Evolutionary conservation across 352 stramenopile species (phyloP).

Genomic region (Phytophthora macrochlamydospora): DNA sequence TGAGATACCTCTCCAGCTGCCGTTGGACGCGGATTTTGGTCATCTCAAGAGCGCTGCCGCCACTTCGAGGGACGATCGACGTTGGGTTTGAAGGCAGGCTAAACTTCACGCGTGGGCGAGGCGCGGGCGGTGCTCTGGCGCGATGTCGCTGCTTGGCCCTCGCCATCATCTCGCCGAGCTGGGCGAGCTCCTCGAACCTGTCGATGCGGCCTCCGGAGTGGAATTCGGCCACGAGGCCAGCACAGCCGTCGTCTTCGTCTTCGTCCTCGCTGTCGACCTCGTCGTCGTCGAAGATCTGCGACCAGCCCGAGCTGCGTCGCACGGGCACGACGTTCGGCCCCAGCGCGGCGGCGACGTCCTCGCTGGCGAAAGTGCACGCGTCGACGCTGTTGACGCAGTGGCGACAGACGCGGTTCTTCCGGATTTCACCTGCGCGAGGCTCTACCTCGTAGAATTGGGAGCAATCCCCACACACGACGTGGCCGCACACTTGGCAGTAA

Average conservation of each 20-base stretch:
- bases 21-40: conserved; percentile 22
- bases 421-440: conserved; percentile 38
- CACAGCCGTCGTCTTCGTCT: neutral
- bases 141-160: conserved; percentile 4
- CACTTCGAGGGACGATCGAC: neutral
- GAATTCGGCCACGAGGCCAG: neutral
- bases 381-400: conserved; percentile 53
- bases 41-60: neutral
- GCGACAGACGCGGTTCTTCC: conserved; percentile 51
- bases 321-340: conserved; percentile 45
- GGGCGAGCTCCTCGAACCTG: conserved; percentile 29
- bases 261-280: conserved; percentile 13
- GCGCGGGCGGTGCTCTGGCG: neutral
- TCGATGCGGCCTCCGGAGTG: conserved; percentile 1
- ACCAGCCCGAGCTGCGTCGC: conserved; percentile 27
- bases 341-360: conserved; percentile 44
- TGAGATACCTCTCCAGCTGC: conserved; percentile 40
- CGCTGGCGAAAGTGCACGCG: conserved; percentile 50
- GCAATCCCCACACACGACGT: conserved; percentile 48
- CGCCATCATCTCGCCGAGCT: conserved; percentile 35
- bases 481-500: conserved; percentile 59
- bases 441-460: conserved; percentile 56
- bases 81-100: neutral
- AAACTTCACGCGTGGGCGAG: neutral
- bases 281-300: conserved; percentile 11